These are phyloP conservation scores for Elaeis guineensis DNA, from an alignment of 176 grass and related monocot genomes.

Conservation along the genomic window DNA sequence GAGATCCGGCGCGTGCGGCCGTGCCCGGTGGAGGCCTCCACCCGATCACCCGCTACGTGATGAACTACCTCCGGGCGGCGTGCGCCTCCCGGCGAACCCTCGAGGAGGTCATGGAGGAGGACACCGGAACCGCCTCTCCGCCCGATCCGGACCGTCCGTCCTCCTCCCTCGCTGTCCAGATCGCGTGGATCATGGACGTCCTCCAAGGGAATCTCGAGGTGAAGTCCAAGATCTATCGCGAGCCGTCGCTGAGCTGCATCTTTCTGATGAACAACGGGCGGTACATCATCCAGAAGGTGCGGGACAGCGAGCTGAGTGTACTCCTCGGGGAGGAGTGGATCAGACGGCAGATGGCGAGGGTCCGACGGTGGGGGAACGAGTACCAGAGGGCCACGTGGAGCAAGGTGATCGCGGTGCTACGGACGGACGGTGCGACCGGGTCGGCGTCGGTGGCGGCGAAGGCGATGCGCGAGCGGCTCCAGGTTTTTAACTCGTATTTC, in stretches of 20 bases:
- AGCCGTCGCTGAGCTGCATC: slow-evolving; percentile 64
- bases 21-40: slow-evolving; percentile 79
- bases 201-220: slow-evolving; percentile 80
- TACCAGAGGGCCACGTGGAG: slow-evolving; percentile 75
- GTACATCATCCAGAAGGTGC: slow-evolving; percentile 92
- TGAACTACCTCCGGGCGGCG: slow-evolving; percentile 89
- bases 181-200: slow-evolving; percentile 99
- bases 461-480: slow-evolving; percentile 61
- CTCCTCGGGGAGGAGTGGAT: slow-evolving; percentile 93
- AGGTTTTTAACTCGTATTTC: slow-evolving; percentile 68
- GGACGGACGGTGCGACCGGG: slow-evolving; percentile 37
- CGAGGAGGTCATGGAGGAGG: slow-evolving; percentile 92
- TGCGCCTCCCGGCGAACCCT: slow-evolving; percentile 83
- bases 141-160: slow-evolving; percentile 74
- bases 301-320: slow-evolving; percentile 67
- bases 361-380: slow-evolving; percentile 71
- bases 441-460: slow-evolving; percentile 29
- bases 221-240: slow-evolving; percentile 83
- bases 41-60: slow-evolving; percentile 89
- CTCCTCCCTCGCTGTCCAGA: slow-evolving; percentile 76
- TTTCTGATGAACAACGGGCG: slow-evolving; percentile 89
- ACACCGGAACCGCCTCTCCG: slow-evolving; percentile 29
- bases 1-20: slow-evolving; percentile 60
- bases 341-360: slow-evolving; percentile 65
- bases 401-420: slow-evolving; percentile 67